Evolutionary conservation across 1,284 basidiomycete genomes (phyloP).

Genomic region (Sparassis latifolia): DNA sequence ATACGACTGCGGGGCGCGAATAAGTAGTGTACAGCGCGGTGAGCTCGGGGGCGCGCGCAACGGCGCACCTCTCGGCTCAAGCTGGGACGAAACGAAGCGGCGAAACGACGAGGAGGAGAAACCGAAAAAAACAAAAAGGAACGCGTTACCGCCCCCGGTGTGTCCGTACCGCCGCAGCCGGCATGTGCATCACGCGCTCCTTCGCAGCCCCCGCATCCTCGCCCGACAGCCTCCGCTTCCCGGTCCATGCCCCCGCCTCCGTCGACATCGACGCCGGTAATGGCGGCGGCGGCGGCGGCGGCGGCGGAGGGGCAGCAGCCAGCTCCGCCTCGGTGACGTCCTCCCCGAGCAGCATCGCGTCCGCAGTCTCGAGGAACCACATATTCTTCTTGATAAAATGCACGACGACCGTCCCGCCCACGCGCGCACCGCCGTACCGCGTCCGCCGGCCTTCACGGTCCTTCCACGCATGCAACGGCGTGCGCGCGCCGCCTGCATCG

Average conservation of each 20-base stretch:
- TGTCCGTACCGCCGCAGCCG: background rate
- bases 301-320: background rate
- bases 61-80: too few species aligned
- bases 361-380: slow-evolving; percentile 93
- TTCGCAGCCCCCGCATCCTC: too few species aligned
- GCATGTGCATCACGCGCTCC: too few species aligned
- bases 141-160: background rate
- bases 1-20: too few species aligned
- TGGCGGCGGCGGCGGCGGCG: background rate
- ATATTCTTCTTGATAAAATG: slow-evolving; percentile 96
- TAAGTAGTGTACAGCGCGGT: too few species aligned
- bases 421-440: slow-evolving; percentile 62
- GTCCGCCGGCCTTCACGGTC: slow-evolving; percentile 62
- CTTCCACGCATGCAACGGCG: slow-evolving; percentile 55
- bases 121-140: too few species aligned
- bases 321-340: slow-evolving; percentile 42
- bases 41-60: too few species aligned
- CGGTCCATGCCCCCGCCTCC: too few species aligned
- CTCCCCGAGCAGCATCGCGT: slow-evolving; percentile 78
- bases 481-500: slow-evolving; percentile 43
- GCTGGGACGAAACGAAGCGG: too few species aligned
- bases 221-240: too few species aligned
- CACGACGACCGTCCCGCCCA: slow-evolving; percentile 92
- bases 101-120: too few species aligned
- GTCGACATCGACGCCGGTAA: background rate